These are phyloP conservation scores for Ochetophila trinervis DNA, from an alignment of 306 rosid genomes.

Conservation along the genomic window DNA sequence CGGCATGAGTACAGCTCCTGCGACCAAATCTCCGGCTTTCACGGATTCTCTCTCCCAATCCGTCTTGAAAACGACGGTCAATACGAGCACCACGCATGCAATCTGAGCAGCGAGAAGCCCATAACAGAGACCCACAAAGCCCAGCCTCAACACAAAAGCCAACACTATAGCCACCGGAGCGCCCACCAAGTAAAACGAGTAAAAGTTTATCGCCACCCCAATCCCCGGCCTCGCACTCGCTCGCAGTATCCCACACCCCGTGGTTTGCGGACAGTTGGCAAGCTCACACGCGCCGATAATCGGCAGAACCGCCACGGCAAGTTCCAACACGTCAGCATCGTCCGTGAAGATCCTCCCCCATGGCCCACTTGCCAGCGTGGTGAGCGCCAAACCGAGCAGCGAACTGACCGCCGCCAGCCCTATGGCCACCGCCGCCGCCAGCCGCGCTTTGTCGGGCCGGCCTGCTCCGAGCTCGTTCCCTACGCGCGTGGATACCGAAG, in stretches of 20 bases:
- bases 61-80: constrained; percentile 27
- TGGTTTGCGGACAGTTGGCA: constrained; percentile 37
- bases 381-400: constrained; percentile 19
- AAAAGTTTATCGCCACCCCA: constrained; percentile 34
- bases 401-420: constrained; percentile 19
- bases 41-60: constrained; percentile 31
- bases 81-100: constrained; percentile 27
- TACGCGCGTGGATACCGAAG: constrained; percentile 28
- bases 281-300: constrained; percentile 34
- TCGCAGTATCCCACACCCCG: constrained; percentile 36
- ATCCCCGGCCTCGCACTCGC: constrained; percentile 35
- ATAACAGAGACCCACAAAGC: constrained; percentile 35
- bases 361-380: constrained; percentile 26
- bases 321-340: constrained; percentile 27
- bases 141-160: constrained; percentile 27
- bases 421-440: constrained; percentile 19
- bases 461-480: constrained; percentile 40
- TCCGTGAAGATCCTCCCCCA: constrained; percentile 34
- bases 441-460: constrained; percentile 22
- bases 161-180: constrained; percentile 30
- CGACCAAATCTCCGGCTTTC: constrained; percentile 22
- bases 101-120: constrained; percentile 40
- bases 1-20: too few relatives aligned
- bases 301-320: constrained; percentile 24
- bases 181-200: constrained; percentile 38